These are phyloP conservation scores for Yamadazyma taylorii DNA, from an alignment of 1,139 yeast species.

Conservation along the genomic window DNA sequence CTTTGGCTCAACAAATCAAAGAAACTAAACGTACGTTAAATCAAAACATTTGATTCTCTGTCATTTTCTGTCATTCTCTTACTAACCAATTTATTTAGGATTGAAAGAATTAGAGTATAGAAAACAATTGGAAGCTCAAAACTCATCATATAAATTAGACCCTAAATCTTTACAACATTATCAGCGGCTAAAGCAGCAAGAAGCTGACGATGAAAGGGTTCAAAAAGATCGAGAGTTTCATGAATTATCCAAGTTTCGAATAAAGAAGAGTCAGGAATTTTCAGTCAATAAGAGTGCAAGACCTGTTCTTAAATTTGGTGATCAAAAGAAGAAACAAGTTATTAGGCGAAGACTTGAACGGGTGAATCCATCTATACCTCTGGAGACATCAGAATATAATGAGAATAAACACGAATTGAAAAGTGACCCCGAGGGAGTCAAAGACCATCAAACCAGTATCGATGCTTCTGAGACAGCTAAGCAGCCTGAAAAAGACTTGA, in stretches of 20 bases:
- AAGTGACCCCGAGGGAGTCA: background rate
- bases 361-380: no score
- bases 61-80: no score
- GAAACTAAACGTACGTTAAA: slow-evolving; percentile 33
- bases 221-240: slow-evolving; percentile 10
- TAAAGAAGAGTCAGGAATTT: slow-evolving; percentile 4
- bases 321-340: no score
- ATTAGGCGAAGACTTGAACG: no score
- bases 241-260: slow-evolving; percentile 10
- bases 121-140: slow-evolving; percentile 33
- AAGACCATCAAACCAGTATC: background rate
- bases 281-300: background rate
- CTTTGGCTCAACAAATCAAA: slow-evolving; percentile 37
- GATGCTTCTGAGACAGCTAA: background rate
- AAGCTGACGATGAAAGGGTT: slow-evolving; percentile 15
- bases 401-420: no score
- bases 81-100: slow-evolving; percentile 14
- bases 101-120: slow-evolving; percentile 34
- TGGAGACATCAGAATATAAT: no score
- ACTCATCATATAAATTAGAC: slow-evolving; percentile 39
- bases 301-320: background rate
- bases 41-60: background rate
- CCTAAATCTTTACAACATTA: slow-evolving; percentile 31
- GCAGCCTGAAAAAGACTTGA: background rate
- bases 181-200: slow-evolving; percentile 20